A percentile compares a stretch with the other conserved stretches of the same genome.
phyloP scores from a whole-genome alignment of 2,329 filamentous ascomycete species.

The Bipolaris gigantea region DNA sequence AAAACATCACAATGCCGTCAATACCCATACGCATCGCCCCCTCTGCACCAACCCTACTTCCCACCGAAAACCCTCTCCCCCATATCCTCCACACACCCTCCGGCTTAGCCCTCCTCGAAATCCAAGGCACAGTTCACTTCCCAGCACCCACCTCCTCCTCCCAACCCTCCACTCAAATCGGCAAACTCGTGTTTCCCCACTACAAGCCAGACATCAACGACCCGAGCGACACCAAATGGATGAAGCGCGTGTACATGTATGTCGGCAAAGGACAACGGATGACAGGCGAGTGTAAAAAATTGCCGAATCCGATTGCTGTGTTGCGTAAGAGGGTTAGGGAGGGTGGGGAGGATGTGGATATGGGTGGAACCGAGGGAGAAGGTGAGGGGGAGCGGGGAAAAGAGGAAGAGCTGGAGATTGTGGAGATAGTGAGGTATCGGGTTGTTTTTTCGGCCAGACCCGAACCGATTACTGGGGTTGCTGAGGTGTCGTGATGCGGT shows the following conservation, averaged over 20 bases:
- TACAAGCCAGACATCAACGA: constrained; percentile 58
- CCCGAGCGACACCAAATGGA: constrained; percentile 69
- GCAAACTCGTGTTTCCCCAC: constrained; percentile 76
- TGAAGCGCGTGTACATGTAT: constrained; percentile 86
- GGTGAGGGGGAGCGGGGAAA: constrained; percentile 14
- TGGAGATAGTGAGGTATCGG: constrained; percentile 86
- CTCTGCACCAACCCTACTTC: not conserved
- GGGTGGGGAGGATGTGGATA: constrained; percentile 25
- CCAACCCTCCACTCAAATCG: constrained; percentile 57
- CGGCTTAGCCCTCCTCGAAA: constrained; percentile 85
- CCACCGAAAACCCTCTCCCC: constrained; percentile 65
- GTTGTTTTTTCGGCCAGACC: constrained; percentile 81
- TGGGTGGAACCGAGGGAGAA: constrained; percentile 25
- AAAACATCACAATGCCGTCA: constrained; percentile 31
- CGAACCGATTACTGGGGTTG: constrained; percentile 67
- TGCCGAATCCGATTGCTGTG: constrained; percentile 77
- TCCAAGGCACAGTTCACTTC: constrained; percentile 88
- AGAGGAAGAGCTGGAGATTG: constrained; percentile 69
- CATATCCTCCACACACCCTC: constrained; percentile 83
- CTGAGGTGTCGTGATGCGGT: constrained; percentile 13
- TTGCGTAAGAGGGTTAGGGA: constrained; percentile 56
- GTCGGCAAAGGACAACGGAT: constrained; percentile 87
- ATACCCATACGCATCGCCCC: constrained; percentile 29
- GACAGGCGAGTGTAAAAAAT: constrained; percentile 85
- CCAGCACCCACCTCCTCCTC: constrained; percentile 57